These are phyloP conservation scores for Russula lepida DNA, from an alignment of 768 basidiomycete genomes.

Conservation along the genomic window DNA sequence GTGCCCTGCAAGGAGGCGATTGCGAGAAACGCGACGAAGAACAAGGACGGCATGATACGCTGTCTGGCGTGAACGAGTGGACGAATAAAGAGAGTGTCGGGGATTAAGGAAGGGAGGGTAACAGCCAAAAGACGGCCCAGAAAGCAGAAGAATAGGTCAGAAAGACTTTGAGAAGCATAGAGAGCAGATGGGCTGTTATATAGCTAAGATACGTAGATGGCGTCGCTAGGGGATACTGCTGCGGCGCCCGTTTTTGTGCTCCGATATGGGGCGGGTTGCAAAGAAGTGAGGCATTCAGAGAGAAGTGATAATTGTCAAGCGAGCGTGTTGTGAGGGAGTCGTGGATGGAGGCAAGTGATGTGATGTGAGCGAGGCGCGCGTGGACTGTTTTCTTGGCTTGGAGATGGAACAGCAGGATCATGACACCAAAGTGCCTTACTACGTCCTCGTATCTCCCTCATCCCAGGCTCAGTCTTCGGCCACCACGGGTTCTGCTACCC, in stretches of 20 bases:
- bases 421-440: slow-evolving; percentile 56
- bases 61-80: slow-evolving; percentile 17
- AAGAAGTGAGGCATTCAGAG: too few relatives aligned
- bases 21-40: slow-evolving; percentile 21
- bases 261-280: not conserved
- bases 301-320: too few relatives aligned
- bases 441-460: slow-evolving; percentile 58
- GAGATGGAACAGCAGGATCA: slow-evolving; percentile 9
- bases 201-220: not conserved
- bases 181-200: not conserved
- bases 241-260: not conserved
- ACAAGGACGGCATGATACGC: slow-evolving; percentile 23
- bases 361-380: not conserved
- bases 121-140: slow-evolving; percentile 23
- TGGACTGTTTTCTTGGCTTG: not conserved
- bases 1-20: slow-evolving; percentile 2
- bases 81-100: slow-evolving; percentile 17
- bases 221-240: not conserved
- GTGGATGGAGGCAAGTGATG: not conserved
- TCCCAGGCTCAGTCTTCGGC: slow-evolving; percentile 34
- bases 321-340: not conserved
- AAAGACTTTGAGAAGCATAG: slow-evolving; percentile 17
- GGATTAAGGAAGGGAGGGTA: slow-evolving; percentile 17
- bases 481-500: slow-evolving; percentile 27
- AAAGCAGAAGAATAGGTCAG: slow-evolving; percentile 6